phyloP scores from a whole-genome alignment of 1,139 yeast genomes.

The Yamadazyma kanchanaburiensis region DNA sequence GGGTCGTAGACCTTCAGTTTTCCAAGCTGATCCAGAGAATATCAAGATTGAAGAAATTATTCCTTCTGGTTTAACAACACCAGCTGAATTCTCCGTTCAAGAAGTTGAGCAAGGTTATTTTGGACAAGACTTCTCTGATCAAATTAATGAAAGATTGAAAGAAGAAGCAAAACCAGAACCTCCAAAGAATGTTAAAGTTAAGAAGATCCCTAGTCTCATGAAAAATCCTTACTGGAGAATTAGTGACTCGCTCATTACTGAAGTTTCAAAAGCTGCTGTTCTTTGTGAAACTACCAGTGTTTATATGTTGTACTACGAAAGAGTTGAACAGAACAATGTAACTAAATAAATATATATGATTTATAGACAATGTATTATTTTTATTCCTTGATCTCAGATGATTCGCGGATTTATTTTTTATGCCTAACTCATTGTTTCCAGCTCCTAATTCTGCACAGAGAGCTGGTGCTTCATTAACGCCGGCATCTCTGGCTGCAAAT shows the following conservation, averaged over 20 bases:
- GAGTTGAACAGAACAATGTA: slow-evolving; percentile 43
- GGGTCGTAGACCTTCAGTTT: slow-evolving; percentile 44
- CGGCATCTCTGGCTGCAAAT: slow-evolving; percentile 9
- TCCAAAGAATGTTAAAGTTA: slow-evolving; percentile 32
- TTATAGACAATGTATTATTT: neutral
- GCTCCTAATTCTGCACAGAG: slow-evolving; percentile 42
- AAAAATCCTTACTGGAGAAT: slow-evolving; percentile 82
- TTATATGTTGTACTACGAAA: slow-evolving; percentile 80
- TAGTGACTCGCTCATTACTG: slow-evolving; percentile 70
- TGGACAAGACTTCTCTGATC: slow-evolving; percentile 13
- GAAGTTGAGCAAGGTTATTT: slow-evolving; percentile 27
- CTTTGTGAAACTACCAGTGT: slow-evolving; percentile 69
- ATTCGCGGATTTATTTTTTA: too few species aligned
- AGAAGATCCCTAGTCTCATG: slow-evolving; percentile 49
- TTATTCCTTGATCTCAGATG: too few species aligned
- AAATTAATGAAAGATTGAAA: slow-evolving; percentile 10
- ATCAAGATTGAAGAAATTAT: slow-evolving; percentile 39
- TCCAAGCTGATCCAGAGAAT: slow-evolving; percentile 37
- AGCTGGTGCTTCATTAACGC: slow-evolving; percentile 11
- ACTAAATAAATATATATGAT: too few species aligned
- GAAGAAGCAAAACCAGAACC: slow-evolving; percentile 4
- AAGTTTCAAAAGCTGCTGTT: slow-evolving; percentile 58
- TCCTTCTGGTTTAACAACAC: slow-evolving; percentile 40
- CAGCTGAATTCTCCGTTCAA: slow-evolving; percentile 41
- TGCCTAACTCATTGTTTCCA: slow-evolving; percentile 24